Evolutionary conservation across 768 basidiomycete genomes (phyloP).

Genomic region (Pholiota microspora): DNA sequence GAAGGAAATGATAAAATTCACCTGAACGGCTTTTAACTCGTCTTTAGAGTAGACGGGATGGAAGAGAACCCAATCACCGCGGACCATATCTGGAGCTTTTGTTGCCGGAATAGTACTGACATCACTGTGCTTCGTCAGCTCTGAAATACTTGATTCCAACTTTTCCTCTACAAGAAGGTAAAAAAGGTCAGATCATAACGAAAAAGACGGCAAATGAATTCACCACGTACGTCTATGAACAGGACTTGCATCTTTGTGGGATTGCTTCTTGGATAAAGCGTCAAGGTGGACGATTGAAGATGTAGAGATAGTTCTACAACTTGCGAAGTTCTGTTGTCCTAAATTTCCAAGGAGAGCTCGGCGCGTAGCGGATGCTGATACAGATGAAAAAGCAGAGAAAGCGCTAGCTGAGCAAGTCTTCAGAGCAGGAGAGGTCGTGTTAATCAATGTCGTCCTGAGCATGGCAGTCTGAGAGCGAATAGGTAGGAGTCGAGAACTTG

Average conservation of each 20-base stretch:
- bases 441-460: slow-evolving; percentile 18
- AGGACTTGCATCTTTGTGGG: slow-evolving; percentile 15
- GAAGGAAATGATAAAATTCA: slow-evolving; percentile 23
- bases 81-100: slow-evolving; percentile 46
- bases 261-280: slow-evolving; percentile 13
- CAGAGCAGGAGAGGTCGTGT: slow-evolving; percentile 8
- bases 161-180: slow-evolving; percentile 11
- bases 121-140: slow-evolving; percentile 41
- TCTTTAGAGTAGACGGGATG: slow-evolving; percentile 86
- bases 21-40: slow-evolving; percentile 73
- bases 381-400: neutral
- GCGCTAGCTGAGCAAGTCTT: slow-evolving; percentile 3
- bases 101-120: slow-evolving; percentile 35
- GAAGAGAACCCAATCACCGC: slow-evolving; percentile 88
- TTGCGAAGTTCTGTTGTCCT: neutral
- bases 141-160: slow-evolving; percentile 14
- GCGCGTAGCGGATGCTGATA: neutral
- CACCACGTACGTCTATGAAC: slow-evolving; percentile 17
- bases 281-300: neutral
- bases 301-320: slow-evolving; percentile 5
- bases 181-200: neutral
- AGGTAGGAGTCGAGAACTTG: neutral
- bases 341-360: neutral
- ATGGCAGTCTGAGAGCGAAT: slow-evolving; percentile 3
- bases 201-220: neutral